phyloP scores from a whole-genome alignment of 768 basidiomycete genomes.

The Trametes cubensis region DNA sequence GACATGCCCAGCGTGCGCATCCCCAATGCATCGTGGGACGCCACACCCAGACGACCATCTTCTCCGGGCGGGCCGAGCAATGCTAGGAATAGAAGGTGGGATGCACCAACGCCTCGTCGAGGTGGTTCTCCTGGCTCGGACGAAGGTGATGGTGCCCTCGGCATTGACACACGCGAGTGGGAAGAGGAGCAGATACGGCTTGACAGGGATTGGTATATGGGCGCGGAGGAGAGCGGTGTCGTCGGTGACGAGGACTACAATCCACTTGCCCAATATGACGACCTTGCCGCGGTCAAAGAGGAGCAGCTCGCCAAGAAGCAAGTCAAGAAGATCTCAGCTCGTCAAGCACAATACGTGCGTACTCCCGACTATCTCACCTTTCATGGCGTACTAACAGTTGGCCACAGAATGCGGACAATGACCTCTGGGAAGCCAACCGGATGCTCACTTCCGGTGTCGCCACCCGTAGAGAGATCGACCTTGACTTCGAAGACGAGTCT shows the following conservation, averaged over 20 bases:
- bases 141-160: slow-evolving; percentile 43
- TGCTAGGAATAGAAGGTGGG: slow-evolving; percentile 57
- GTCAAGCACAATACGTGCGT: slow-evolving; percentile 94
- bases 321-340: slow-evolving; percentile 86
- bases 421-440: slow-evolving; percentile 97
- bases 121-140: slow-evolving; percentile 73
- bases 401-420: slow-evolving; percentile 91
- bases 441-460: slow-evolving; percentile 96
- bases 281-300: slow-evolving; percentile 67
- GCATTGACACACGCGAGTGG: slow-evolving; percentile 86
- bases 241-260: slow-evolving; percentile 93
- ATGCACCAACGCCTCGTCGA: slow-evolving; percentile 82
- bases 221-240: slow-evolving; percentile 82
- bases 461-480: slow-evolving; percentile 81
- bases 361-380: too few relatives aligned
- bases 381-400: slow-evolving; percentile 23
- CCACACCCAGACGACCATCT: slow-evolving; percentile 67
- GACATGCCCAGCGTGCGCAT: slow-evolving; percentile 86
- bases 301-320: slow-evolving; percentile 78
- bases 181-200: slow-evolving; percentile 92
- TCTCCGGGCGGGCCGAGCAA: slow-evolving; percentile 14
- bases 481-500: slow-evolving; percentile 95
- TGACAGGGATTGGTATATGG: slow-evolving; percentile 96
- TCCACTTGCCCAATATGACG: slow-evolving; percentile 91
- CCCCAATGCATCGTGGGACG: slow-evolving; percentile 93